Base-by-base conservation (phyloP, 176 grass and related monocot species). In the Avena sativa region DNA sequence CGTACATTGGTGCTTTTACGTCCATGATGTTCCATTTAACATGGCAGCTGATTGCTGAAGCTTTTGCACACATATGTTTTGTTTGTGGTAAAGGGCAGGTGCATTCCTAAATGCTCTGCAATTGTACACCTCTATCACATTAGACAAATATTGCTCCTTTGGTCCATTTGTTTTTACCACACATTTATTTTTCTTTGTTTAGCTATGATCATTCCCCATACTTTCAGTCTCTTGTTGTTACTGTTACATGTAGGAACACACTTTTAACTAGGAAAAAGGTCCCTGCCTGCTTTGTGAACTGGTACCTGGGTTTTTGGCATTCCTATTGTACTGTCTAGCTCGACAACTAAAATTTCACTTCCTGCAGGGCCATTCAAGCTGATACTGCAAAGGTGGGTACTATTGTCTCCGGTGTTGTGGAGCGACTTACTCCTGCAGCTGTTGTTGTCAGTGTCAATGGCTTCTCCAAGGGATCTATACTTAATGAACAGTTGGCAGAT, bases 381-480 rank as follows among this genome's bases (percentile, higher is more conserved):
- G 84, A 92, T 8, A 79, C 77, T 40, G 58, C 89, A 53, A 94
- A 91, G 80, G 32, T 94, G 65, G 93, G 96, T 28, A 90, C 82
- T 85, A 65, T 98, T 87, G 92, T 98, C 49, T 90, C 86, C 90
- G 93, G 93, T 88, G 92, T 95, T 90, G 96, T 98, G 82, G 92
- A 95, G 74, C 69, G 89, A 75, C 76, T 98, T 86, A 98, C 93
- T 88, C 83, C 93, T 79, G 74, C 87, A 85, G 90, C 92, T 70
- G 88, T 94, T 82, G 86, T 96, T 69, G 89, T 98, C 26, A 91
- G 84, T 83, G 82, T 98, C 73, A 98, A 94, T 89, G 88, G 83
- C 55, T 88, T 84, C 71, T 91, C 85, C 49, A 98, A 92, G 86
- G 96, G 93, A 72, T 91, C 79, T 49, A 92, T 98, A 89, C 81